A percentile compares a stretch with the other conserved stretches of the same genome.
phyloP scores from a whole-genome alignment of 371 early-diverging fungal genomes.

The Zychaea mexicana region DNA sequence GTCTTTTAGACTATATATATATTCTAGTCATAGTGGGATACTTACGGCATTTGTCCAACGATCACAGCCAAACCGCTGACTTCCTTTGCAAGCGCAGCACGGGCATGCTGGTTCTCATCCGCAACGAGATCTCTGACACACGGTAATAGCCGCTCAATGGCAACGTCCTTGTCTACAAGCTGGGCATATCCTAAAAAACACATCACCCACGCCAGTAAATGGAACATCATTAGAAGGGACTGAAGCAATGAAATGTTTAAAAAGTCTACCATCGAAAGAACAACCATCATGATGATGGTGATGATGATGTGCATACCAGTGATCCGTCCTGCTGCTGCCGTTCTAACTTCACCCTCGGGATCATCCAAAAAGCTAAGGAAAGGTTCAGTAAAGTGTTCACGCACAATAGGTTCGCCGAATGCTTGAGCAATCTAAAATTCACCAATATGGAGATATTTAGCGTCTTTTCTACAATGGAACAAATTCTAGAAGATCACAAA shows the following conservation, averaged over 20 bases:
- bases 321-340: constrained; percentile 86
- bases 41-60: constrained; percentile 90
- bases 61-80: constrained; percentile 94
- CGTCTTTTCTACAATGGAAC: no score
- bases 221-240: background rate
- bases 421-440: constrained; percentile 71
- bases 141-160: constrained; percentile 83
- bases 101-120: constrained; percentile 95
- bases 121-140: constrained; percentile 89
- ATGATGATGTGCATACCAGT: constrained; percentile 79
- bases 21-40: no score
- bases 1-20: no score
- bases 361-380: constrained; percentile 89
- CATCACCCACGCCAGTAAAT: background rate
- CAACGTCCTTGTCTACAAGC: constrained; percentile 77
- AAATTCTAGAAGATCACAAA: background rate
- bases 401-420: constrained; percentile 76
- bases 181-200: constrained; percentile 86
- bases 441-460: no score
- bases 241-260: background rate
- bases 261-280: no score
- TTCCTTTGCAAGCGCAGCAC: constrained; percentile 94
- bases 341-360: constrained; percentile 97
- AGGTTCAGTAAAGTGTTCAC: constrained; percentile 72
- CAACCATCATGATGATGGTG: no score